These are phyloP conservation scores for Candolleomyces eurysporus DNA, from an alignment of 768 basidiomycete species.

Conservation along the genomic window DNA sequence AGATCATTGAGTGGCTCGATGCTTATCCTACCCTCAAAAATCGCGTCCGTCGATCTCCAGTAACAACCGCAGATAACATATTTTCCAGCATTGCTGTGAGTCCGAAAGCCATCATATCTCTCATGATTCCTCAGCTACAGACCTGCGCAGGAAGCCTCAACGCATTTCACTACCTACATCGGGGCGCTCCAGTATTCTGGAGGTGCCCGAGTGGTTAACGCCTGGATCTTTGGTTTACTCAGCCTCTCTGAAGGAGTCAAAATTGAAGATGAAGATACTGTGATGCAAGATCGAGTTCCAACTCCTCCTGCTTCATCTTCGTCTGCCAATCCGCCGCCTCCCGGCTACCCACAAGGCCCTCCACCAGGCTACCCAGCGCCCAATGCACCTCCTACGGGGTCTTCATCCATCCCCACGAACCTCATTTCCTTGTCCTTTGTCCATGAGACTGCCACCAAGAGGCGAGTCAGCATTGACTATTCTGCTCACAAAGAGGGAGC, in stretches of 20 bases:
- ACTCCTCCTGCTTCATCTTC: conserved; percentile 16
- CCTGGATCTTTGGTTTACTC: conserved; percentile 1
- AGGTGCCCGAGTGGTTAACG: background rate
- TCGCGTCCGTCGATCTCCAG: background rate
- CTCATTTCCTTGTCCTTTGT: conserved; percentile 40
- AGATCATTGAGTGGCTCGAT: background rate
- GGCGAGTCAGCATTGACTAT: conserved; percentile 41
- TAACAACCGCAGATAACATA: background rate
- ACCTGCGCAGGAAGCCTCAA: background rate
- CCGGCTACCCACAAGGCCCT: background rate
- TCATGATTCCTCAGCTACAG: background rate
- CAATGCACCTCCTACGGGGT: conserved; percentile 4
- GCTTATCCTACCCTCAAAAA: background rate
- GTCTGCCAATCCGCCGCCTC: conserved; percentile 8
- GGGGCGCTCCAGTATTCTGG: background rate
- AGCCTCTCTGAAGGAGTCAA: background rate
- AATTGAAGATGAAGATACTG: conserved; percentile 2
- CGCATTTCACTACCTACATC: conserved; percentile 4
- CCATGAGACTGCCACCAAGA: conserved; percentile 54
- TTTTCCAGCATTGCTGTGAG: background rate
- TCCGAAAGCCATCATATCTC: background rate
- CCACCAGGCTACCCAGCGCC: conserved; percentile 18
- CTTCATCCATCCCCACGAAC: conserved; percentile 11
- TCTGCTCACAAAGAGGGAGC: conserved; percentile 44
- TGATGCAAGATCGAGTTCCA: background rate